A percentile compares a stretch with the other conserved stretches of the same genome.
Conservation (phyloP, 306 rosid species). For the Castanopsis chinensis region DNA sequence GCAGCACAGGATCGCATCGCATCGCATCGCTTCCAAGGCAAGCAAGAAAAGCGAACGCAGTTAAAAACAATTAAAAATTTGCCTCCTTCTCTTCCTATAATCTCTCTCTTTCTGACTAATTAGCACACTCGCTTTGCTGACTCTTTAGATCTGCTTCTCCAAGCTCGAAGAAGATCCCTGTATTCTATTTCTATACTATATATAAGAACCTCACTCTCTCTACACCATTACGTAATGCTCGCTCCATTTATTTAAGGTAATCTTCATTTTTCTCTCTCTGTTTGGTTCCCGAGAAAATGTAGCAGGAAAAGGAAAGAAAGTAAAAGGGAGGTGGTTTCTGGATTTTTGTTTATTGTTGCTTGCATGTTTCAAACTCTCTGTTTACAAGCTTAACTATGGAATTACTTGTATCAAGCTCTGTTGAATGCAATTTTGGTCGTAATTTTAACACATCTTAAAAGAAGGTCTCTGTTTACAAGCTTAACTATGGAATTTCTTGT, state of each 20-base stretch:
- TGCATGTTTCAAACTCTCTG: too few relatives aligned
- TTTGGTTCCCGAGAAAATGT: slow-evolving; percentile 25
- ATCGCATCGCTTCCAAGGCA: slow-evolving; percentile 77
- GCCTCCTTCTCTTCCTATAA: background rate
- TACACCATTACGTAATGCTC: slow-evolving; percentile 40
- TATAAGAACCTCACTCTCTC: slow-evolving; percentile 7
- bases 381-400: too few relatives aligned
- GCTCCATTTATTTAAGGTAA: slow-evolving; percentile 51
- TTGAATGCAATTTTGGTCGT: too few relatives aligned
- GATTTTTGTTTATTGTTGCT: too few relatives aligned
- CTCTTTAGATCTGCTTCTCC: slow-evolving; percentile 56
- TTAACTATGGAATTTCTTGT: too few relatives aligned
- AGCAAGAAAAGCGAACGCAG: slow-evolving; percentile 33
- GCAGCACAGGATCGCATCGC: background rate
- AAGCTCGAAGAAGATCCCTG: slow-evolving; percentile 41
- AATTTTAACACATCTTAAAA: too few relatives aligned
- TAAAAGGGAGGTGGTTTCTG: too few relatives aligned
- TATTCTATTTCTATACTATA: too few relatives aligned
- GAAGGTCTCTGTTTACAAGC: too few relatives aligned
- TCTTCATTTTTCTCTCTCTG: slow-evolving; percentile 11
- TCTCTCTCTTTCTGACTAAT: slow-evolving; percentile 21
- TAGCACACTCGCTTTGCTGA: background rate
- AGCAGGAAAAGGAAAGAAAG: background rate
- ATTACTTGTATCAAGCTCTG: too few relatives aligned
- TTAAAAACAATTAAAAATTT: background rate